Base-by-base conservation (phyloP, 352 stramenopile genomes). In the Pythium aristosporum region DNA sequence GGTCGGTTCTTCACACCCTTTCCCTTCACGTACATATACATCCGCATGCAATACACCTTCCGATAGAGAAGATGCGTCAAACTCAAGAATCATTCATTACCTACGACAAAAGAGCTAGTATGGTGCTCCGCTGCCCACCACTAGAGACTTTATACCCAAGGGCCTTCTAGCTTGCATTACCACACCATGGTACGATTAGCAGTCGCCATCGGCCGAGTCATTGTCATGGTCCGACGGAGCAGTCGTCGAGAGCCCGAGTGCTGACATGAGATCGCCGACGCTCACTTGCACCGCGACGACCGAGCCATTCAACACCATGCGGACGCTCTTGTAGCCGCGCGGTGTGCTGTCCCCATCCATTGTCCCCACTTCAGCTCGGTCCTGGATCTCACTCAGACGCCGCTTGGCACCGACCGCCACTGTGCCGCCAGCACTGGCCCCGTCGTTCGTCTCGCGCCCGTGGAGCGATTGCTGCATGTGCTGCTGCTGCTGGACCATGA, bases 201-300 rank as follows among this genome's bases (percentile, higher is more conserved):
- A 63, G 21, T 63, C 57, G 16, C 57, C 57, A 20, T 54, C 56
- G n/a, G 46, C n/a, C 3, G 57, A 54, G 20, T 57, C 57, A 20
- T 30, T 42, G 18, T 57, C 57, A 20, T 30, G 32, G 11, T 57
- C 57, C 16, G 36, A 48, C 18, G 30, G 23, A 2, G 41, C 54
- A 0, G 37, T 44, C 28, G 53, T 0, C 30, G 56, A 23, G 3
- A 51, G 20, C 15, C 59, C 67, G 6, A 74, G 43, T 18, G 67
- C 67, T 5, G 52, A 16, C 10, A 91, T 56, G 9, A 93, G 63
- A 59, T 93, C 82, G 34, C 71, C 72, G 25, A 91, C 76, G 52
- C 91, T 91, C 36, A 93, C 72, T 63, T 88, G 74, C 23, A 93
- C 76, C 0, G 85, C 63, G 21, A 93, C 82, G 23, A 91, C 75